Percentiles rank a stretch among this genome's conserved stretches.
Evolutionary conservation across 2,329 filamentous ascomycete species (phyloP).

Genomic region (Huntiella decipiens): DNA sequence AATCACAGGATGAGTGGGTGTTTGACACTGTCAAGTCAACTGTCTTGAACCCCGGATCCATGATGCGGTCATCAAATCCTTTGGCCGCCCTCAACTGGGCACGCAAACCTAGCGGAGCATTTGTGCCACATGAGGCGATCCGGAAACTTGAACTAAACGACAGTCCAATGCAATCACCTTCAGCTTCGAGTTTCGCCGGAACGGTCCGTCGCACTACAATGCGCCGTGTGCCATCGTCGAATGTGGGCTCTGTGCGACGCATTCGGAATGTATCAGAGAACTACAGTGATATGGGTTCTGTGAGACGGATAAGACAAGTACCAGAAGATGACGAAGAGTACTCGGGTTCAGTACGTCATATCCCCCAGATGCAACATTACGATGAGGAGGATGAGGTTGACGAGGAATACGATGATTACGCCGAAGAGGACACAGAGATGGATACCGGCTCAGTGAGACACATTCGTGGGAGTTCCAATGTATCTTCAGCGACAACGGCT

Average conservation of each 20-base stretch:
- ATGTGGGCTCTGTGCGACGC: conserved; percentile 9
- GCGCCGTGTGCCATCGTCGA: conserved; percentile 8
- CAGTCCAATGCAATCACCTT: conserved; percentile 29
- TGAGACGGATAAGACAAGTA: conserved; percentile 4
- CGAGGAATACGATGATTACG: conserved; percentile 48
- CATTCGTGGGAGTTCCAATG: neutral
- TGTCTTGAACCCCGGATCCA: conserved; percentile 15
- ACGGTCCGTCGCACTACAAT: conserved; percentile 42
- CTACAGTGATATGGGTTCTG: conserved; percentile 4
- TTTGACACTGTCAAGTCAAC: conserved; percentile 83
- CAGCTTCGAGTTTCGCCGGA: conserved; percentile 30
- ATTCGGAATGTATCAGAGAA: conserved; percentile 9
- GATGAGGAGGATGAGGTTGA: conserved; percentile 83
- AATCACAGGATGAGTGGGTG: conserved; percentile 74
- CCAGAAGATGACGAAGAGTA: conserved; percentile 2
- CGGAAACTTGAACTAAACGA: conserved; percentile 43
- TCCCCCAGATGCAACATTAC: conserved; percentile 56
- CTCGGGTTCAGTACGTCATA: conserved; percentile 8
- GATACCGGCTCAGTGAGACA: conserved; percentile 5
- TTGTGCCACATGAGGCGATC: conserved; percentile 36
- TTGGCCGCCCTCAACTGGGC: conserved; percentile 1
- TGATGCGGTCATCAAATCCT: conserved; percentile 2
- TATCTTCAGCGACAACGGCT: neutral
- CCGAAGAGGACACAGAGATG: conserved; percentile 22
- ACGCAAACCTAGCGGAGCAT: conserved; percentile 3